Conservation (phyloP, 2,329 filamentous ascomycete species). For the Phyllosticta capitalensis region DNA sequence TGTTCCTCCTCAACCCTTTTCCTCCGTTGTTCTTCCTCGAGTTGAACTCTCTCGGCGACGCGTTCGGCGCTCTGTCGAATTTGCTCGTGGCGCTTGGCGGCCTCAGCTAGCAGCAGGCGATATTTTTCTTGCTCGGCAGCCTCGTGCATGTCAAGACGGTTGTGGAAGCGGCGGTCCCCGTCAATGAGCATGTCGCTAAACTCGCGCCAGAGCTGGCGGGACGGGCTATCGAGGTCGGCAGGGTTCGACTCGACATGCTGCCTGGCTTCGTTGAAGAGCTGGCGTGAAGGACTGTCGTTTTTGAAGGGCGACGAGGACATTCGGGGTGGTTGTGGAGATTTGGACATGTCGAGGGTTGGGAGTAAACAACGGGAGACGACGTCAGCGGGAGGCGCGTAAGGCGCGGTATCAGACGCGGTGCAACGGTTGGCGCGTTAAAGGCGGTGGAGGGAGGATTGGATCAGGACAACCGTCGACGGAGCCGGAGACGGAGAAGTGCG, state of each 20-base stretch:
- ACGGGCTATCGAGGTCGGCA: conserved; percentile 21
- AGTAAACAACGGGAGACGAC: neutral
- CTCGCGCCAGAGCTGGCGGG: conserved; percentile 29
- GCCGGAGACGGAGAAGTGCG: too few relatives aligned
- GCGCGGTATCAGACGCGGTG: neutral
- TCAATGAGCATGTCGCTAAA: conserved; percentile 34
- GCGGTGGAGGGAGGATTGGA: too few relatives aligned
- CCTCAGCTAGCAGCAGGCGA: conserved; percentile 57
- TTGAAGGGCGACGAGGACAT: neutral
- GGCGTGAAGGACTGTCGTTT: conserved; percentile 6
- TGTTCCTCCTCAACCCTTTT: conserved; percentile 26
- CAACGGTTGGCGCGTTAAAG: neutral
- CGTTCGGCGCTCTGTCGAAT: conserved; percentile 49
- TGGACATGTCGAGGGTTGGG: neutral
- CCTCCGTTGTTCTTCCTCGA: conserved; percentile 31
- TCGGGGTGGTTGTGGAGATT: neutral
- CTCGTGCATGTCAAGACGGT: conserved; percentile 49
- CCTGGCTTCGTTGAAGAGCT: conserved; percentile 3
- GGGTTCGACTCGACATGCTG: conserved; percentile 1
- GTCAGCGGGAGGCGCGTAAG: neutral
- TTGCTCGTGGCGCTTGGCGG: conserved; percentile 56
- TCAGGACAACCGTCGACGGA: too few relatives aligned
- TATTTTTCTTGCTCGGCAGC: conserved; percentile 52
- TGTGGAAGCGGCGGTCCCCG: conserved; percentile 40
- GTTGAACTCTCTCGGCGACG: conserved; percentile 40